A percentile compares a stretch with the other conserved stretches of the same genome.
phyloP scores from a whole-genome alignment of 2,329 filamentous ascomycete genomes.

The Ascochyta lentis region DNA sequence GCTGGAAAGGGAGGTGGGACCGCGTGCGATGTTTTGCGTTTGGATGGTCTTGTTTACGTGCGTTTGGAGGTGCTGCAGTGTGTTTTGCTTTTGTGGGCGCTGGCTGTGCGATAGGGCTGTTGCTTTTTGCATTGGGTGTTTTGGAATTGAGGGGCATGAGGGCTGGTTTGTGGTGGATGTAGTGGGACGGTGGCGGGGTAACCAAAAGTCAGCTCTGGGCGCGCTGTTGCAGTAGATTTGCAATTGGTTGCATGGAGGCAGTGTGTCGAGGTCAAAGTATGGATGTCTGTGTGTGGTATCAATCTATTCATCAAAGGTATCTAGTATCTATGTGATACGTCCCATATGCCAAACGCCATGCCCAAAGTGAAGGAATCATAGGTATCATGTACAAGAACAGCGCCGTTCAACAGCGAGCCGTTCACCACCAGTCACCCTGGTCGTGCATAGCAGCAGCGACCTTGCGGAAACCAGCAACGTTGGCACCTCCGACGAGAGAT shows the following conservation, averaged over 20 bases:
- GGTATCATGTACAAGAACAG: constrained; percentile 34
- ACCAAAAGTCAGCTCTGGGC: not conserved
- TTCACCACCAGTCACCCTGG: constrained; percentile 88
- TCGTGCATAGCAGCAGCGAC: constrained; percentile 93
- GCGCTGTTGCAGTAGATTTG: not conserved
- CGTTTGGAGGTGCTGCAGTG: no score
- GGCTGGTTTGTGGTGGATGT: not conserved
- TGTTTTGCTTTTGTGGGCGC: not conserved
- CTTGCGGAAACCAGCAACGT: constrained; percentile 98
- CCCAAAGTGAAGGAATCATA: constrained; percentile 29
- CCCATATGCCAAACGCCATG: constrained; percentile 27
- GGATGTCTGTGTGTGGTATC: constrained; percentile 9
- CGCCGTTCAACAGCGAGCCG: constrained; percentile 15
- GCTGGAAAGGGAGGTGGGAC: constrained; percentile 7
- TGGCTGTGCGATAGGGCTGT: not conserved
- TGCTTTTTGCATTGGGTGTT: constrained; percentile 5
- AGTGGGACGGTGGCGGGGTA: constrained; percentile 5
- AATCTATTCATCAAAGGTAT: constrained; percentile 30
- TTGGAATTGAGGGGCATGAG: constrained; percentile 2
- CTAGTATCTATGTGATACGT: constrained; percentile 26
- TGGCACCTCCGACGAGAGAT: constrained; percentile 88
- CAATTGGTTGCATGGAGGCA: no score
- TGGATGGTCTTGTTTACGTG: not conserved
- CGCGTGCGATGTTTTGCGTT: constrained; percentile 6
- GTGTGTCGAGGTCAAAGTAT: no score